Evolutionary conservation across 768 basidiomycete genomes (phyloP).

Genomic region (Lactarius sp.): DNA sequence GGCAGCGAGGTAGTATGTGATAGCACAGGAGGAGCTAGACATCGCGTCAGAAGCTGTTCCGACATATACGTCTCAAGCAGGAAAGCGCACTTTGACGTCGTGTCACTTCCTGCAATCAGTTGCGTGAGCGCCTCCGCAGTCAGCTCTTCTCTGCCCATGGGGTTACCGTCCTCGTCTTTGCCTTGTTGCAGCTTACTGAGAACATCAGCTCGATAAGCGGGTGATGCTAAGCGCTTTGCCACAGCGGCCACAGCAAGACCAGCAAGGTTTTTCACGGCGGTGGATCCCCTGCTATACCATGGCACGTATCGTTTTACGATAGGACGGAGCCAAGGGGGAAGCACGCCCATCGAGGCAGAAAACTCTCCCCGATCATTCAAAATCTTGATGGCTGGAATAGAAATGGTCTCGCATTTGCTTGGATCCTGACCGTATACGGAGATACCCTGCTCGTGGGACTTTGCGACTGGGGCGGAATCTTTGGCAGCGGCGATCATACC

Average conservation of each 20-base stretch:
- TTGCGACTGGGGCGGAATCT: slow-evolving; percentile 66
- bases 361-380: slow-evolving; percentile 43
- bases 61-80: slow-evolving; percentile 1
- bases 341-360: slow-evolving; percentile 38
- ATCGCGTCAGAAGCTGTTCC: background rate
- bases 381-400: slow-evolving; percentile 79
- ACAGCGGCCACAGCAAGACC: slow-evolving; percentile 40
- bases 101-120: slow-evolving; percentile 86
- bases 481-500: slow-evolving; percentile 76
- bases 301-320: slow-evolving; percentile 33
- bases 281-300: slow-evolving; percentile 35
- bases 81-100: slow-evolving; percentile 76
- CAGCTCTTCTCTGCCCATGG: slow-evolving; percentile 75
- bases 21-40: slow-evolving; percentile 79
- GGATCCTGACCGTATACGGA: slow-evolving; percentile 46
- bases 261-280: slow-evolving; percentile 34
- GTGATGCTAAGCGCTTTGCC: slow-evolving; percentile 62
- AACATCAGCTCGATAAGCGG: slow-evolving; percentile 73
- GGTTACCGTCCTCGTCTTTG: slow-evolving; percentile 74
- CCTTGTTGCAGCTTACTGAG: slow-evolving; percentile 75
- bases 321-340: slow-evolving; percentile 36
- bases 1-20: slow-evolving; percentile 75
- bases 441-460: slow-evolving; percentile 47
- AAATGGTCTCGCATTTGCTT: slow-evolving; percentile 40
- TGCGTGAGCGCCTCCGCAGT: slow-evolving; percentile 87